Conservation (phyloP, 805 yeast species). For the Metschnikowia gelsemii region DNA sequence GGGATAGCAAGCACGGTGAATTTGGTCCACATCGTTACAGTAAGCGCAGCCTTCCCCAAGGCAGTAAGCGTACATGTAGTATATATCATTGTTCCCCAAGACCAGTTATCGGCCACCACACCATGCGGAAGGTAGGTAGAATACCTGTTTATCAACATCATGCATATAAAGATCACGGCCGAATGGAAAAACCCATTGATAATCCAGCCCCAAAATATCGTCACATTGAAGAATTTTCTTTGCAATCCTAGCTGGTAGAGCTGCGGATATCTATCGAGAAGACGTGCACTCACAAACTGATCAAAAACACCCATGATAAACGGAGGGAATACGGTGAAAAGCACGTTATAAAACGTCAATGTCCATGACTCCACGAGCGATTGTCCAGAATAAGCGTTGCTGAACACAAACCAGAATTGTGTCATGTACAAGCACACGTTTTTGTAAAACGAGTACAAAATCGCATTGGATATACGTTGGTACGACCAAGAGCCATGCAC, state of each 20-base stretch:
- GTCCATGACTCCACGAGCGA: conserved; percentile 98
- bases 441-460: conserved; percentile 91
- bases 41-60: conserved; percentile 90
- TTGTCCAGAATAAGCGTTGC: conserved; percentile 92
- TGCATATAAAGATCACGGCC: conserved; percentile 73
- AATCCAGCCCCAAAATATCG: conserved; percentile 97
- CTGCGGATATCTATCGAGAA: conserved; percentile 89
- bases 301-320: conserved; percentile 95
- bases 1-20: conserved; percentile 91
- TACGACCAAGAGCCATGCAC: conserved; percentile 99
- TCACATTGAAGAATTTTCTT: conserved; percentile 84
- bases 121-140: conserved; percentile 72
- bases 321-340: conserved; percentile 94
- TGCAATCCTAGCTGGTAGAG: conserved; percentile 87
- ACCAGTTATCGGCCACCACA: conserved; percentile 80
- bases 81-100: conserved; percentile 89
- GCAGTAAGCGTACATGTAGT: conserved; percentile 87
- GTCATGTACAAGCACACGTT: conserved; percentile 95
- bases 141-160: conserved; percentile 62
- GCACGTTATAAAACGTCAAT: conserved; percentile 89
- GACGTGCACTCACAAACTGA: conserved; percentile 88
- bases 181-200: conserved; percentile 94
- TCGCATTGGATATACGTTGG: conserved; percentile 89
- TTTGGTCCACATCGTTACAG: conserved; percentile 93
- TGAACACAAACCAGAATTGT: conserved; percentile 96